Conservation (phyloP, 179 eudicot species). For the Silene vulgaris region DNA sequence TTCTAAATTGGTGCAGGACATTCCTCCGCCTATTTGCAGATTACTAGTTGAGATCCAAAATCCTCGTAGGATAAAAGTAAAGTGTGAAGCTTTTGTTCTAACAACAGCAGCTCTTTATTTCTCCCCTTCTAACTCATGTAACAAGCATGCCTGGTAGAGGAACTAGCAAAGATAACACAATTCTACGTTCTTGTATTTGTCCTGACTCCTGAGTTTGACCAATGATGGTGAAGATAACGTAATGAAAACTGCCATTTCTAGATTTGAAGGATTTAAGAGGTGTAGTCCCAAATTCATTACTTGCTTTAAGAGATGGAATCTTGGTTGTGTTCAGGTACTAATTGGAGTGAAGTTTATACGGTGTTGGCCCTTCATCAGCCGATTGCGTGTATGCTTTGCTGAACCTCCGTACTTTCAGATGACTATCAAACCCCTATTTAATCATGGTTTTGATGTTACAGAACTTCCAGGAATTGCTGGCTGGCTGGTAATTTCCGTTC, state of each 20-base stretch:
- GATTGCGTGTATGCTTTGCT: slow-evolving; percentile 82
- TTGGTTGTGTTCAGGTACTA: slow-evolving; percentile 47
- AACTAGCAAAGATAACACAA: not conserved
- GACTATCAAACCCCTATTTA: slow-evolving; percentile 73
- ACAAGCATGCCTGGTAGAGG: not conserved
- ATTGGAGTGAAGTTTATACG: slow-evolving; percentile 82
- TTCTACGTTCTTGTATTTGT: not conserved
- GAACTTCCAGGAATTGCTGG: slow-evolving; percentile 93
- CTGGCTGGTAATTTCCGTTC: slow-evolving; percentile 56
- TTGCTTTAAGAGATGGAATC: not conserved
- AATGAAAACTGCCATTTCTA: not conserved
- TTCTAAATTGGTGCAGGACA: too few relatives aligned
- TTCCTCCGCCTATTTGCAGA: too few relatives aligned
- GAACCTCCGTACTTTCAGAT: slow-evolving; percentile 94
- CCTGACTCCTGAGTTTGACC: not conserved
- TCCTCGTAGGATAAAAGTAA: too few relatives aligned
- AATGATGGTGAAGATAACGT: not conserved
- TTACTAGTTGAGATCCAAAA: too few relatives aligned
- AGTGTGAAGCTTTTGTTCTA: too few relatives aligned
- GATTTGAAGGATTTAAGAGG: not conserved
- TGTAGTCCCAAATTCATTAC: not conserved
- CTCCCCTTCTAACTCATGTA: not conserved
- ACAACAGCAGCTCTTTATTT: not conserved
- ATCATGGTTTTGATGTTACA: slow-evolving; percentile 81
- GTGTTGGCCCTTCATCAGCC: slow-evolving; percentile 79